Conservation (phyloP, 2,329 filamentous ascomycete species). For the Verticillium zaregamsianum region DNA sequence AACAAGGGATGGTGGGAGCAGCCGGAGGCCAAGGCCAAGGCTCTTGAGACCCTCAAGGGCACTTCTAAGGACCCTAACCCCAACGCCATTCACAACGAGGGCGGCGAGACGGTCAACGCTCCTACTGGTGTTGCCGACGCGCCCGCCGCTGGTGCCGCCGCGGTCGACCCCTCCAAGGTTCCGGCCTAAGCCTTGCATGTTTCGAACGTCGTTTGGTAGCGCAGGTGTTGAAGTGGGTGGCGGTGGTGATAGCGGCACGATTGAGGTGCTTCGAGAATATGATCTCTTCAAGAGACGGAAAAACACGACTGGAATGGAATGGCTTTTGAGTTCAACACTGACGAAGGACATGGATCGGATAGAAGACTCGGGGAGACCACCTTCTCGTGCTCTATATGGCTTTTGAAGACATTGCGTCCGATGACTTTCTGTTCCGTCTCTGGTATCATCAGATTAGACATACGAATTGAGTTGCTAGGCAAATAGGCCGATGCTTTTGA, state of each 20-base stretch:
- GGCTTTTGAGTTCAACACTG: neutral
- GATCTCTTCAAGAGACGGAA: conserved; percentile 16
- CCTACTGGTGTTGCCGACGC: neutral
- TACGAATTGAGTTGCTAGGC: neutral
- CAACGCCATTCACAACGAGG: conserved; percentile 32
- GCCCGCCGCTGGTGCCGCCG: conserved; percentile 21
- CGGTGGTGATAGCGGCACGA: neutral
- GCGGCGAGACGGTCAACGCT: conserved; percentile 22
- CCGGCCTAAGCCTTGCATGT: conserved; percentile 21
- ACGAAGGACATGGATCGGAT: conserved; percentile 1
- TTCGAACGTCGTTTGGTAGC: conserved; percentile 10
- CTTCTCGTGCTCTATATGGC: neutral
- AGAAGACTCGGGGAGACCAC: neutral
- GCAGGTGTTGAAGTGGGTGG: neutral
- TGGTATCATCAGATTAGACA: neutral
- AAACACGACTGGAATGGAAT: neutral
- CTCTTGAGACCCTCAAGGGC: conserved; percentile 15
- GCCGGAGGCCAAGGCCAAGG: conserved; percentile 32
- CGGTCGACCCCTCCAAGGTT: conserved; percentile 28
- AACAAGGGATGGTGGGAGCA: conserved; percentile 62
- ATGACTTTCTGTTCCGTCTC: neutral
- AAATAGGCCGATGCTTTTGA: too few species aligned
- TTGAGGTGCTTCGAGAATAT: conserved; percentile 13
- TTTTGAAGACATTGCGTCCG: neutral
- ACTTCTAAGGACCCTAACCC: conserved; percentile 1